phyloP scores from a whole-genome alignment of 1,139 yeast genomes.

The Hyphopichia fennica region DNA sequence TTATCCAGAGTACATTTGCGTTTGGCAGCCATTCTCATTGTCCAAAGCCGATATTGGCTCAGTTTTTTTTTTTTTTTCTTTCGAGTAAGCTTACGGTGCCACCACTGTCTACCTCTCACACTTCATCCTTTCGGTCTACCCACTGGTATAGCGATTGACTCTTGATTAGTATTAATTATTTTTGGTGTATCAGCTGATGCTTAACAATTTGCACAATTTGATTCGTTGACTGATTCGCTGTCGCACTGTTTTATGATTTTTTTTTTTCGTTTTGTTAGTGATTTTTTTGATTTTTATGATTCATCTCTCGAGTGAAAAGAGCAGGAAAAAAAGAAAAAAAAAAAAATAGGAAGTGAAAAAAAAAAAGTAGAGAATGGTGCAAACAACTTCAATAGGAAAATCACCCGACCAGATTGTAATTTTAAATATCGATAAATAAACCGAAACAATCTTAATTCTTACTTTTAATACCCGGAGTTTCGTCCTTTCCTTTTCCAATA shows the following conservation, averaged over 20 bases:
- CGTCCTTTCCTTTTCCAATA: no score
- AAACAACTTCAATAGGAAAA: no score
- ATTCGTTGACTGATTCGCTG: neutral
- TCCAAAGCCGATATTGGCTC: no score
- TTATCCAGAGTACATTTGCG: neutral
- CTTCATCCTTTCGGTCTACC: no score
- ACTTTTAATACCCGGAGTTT: no score
- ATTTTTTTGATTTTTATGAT: neutral
- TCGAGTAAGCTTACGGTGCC: no score
- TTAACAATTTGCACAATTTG: conserved; percentile 1
- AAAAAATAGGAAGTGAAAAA: neutral
- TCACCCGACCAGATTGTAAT: no score
- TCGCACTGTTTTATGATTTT: neutral
- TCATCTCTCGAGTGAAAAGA: neutral
- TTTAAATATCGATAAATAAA: no score
- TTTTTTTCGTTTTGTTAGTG: neutral
- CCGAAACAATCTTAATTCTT: no score
- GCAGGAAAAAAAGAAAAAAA: neutral
- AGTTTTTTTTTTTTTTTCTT: no score
- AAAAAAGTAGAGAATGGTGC: neutral
- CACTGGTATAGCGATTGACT: no score
- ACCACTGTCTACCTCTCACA: no score
- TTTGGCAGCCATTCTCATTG: neutral
- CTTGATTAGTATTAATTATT: neutral
- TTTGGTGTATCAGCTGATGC: neutral